Base-by-base conservation (phyloP, 129 eudicot species). In the Tagetes erecta region DNA sequence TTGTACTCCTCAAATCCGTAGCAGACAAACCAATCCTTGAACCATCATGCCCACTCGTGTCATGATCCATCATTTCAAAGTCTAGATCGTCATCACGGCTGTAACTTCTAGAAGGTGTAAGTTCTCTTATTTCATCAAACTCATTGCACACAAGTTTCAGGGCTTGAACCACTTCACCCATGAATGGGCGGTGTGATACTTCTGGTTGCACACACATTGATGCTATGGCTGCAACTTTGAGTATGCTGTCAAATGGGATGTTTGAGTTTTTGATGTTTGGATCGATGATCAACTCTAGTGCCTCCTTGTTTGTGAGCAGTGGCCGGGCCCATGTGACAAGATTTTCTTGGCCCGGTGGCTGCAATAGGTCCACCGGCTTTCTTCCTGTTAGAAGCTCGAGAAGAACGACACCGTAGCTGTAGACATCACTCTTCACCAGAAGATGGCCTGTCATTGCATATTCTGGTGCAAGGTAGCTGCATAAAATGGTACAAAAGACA, bases 121-220 rank as follows among this genome's bases (percentile, higher is more conserved):
- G 53, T 44, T 83, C 96, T 76, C 78, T 82, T 50, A 80, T 84
- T 51, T 89, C 96, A 0, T 95, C 96, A 67, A 88, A 80, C 83
- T 95, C 99, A n/a, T 86, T 76, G 80, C 97, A 91, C 3, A 91
- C 87, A 13, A 95, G 95, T 78, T 89, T 95, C 69, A 95, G 71
- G 58, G 99, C 99, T 76, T 95, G 99, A 62, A 91, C 99, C 3
- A 95, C 99, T 77, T 95, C 97, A 14, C 99, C 99, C 99, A 95
- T 95, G 77, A 95, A 88, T 14, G 99, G 67, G 39, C 97, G 87
- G 81, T 89, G 96, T n/a, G 99, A 88, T 42, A 91, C 99, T 76
- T 95, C 97, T 0, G 99, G 96, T 50, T 91, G 97, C 57, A 95
- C 99, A 68, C 99, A 95, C 99, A 95, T 91, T 4, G 99, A 95